Evolutionary conservation across 2,329 filamentous ascomycete species (phyloP), one percentile per base, ranked within the genome.

Genomic region (Seiridium unicorne): DNA sequence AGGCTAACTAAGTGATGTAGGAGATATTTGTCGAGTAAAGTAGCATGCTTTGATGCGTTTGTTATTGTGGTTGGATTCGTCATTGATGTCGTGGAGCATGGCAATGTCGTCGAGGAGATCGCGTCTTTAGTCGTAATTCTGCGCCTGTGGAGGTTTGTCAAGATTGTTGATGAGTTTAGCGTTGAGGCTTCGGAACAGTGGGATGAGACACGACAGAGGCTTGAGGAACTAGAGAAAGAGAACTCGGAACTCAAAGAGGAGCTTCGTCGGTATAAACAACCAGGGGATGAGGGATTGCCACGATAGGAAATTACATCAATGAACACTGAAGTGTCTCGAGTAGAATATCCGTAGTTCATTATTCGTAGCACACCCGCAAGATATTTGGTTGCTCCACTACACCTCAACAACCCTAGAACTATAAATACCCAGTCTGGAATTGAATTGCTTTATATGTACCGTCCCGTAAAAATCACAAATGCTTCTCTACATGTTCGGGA

Each of bases 141-240:
- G 49, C 84, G 88, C 57, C 76, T 91, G 3, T 90, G 87, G 84
- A 81, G 89, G 13, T 81, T 91, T 49, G 84, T 89, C 70, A 89
- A 90, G 76, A 88, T 90, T 56, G 84, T 89, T 5, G 86, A 91
- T 68, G 88, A 91, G 72, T 78, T 90, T 62, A 83, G 83, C 36
- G 79, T 87, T 5, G 86, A 85, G 7, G 86, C 86, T 1, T 75
- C 83, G 42, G 87, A 90, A 72, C 79, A 85, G 69, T 83, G 86
- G 75, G 86, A 87, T 62, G 79, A 79, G 8, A 73, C 89, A 44
- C 77, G 84, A 63, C 72, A 78, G 56, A 73, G 79, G 58, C 75
- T 89, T 34, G 78, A 81, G 54, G 73, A 78, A 34, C 72, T 89
- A 7, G 81, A 84, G 67, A 74, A 70, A 57, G 83, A 81, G 59